Evolutionary conservation across 768 basidiomycete species (phyloP), one percentile per base, ranked within the genome.

Genomic region (Mycena galopus): DNA sequence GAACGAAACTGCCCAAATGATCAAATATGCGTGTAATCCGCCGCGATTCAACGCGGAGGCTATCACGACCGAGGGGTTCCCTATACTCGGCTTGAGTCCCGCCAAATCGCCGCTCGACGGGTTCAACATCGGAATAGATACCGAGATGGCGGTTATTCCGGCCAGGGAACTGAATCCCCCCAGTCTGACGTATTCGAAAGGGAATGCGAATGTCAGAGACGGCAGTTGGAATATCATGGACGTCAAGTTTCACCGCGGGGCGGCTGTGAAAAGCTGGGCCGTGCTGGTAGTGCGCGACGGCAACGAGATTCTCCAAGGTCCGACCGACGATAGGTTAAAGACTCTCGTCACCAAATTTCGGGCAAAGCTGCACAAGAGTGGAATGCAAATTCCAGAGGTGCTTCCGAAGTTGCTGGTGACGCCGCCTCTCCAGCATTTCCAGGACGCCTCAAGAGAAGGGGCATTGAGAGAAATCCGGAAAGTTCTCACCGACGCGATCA

Each of bases 151-250:
- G 0, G 84, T 87, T 9, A 79, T 94, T 4, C 93, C 93, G 2
- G 91, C 80, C 3, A 88, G 94, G 19, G 87, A 93, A 69, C 87
- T 96, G 2, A 83, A 82, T 0, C 81, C 91, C 0, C 95, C 95
- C 0, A 70, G 73, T 1, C 76, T 95, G 60, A 82, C 82, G 2
- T 96, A 96, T 77, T 83, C 80, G 42, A 80, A 74, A 5, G 90
- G 89, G 2, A 79, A 76, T 27, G 78, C 83, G 3, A 85, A 81
- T 17, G 86, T 90, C 8, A 81, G 76, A 39, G 88, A 92, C 35
- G 95, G 91, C 0, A 87, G 88, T 44, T 96, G 94, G 94, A 95
- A 95, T 72, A 91, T 95, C 63, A 78, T 92, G 37, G 85, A 91
- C 27, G 91, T 93, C 65, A 89, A 90, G 76, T 94, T 96, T 76